A percentile compares a stretch with the other conserved stretches of the same genome.
These are phyloP conservation scores for Paecilomyces niveus DNA, from an alignment of 2,329 filamentous ascomycete genomes.

Conservation along the genomic window DNA sequence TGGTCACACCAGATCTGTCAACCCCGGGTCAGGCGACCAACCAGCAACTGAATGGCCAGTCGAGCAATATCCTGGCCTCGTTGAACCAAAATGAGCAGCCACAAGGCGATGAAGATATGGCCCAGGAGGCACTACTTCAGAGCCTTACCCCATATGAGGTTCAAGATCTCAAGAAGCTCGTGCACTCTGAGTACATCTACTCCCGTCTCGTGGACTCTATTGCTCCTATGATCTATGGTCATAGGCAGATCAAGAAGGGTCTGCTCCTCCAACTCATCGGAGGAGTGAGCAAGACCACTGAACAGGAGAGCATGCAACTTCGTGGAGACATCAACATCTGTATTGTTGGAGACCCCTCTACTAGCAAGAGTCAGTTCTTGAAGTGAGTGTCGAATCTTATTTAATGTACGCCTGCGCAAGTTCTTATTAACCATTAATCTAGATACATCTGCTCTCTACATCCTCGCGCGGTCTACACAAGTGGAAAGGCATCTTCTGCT, in stretches of 20 bases:
- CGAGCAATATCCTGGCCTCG: slow-evolving; percentile 76
- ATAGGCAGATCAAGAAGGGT: slow-evolving; percentile 96
- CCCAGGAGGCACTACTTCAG: slow-evolving; percentile 77
- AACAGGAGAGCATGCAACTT: slow-evolving; percentile 81
- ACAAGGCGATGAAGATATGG: slow-evolving; percentile 73
- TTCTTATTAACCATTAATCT: slow-evolving; percentile 2
- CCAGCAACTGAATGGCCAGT: slow-evolving; percentile 62
- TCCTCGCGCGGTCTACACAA: slow-evolving; percentile 95
- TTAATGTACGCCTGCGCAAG: not conserved
- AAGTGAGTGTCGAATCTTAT: slow-evolving; percentile 47
- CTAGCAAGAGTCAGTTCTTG: slow-evolving; percentile 94
- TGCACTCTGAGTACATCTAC: slow-evolving; percentile 94
- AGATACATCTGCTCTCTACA: slow-evolving; percentile 90
- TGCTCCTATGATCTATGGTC: slow-evolving; percentile 94
- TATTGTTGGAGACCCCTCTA: slow-evolving; percentile 93
- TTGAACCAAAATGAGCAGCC: slow-evolving; percentile 65
- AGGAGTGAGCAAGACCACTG: slow-evolving; percentile 86
- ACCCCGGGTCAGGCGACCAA: slow-evolving; percentile 68
- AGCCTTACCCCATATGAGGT: slow-evolving; percentile 84
- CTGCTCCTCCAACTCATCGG: slow-evolving; percentile 89
- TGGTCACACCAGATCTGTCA: slow-evolving; percentile 84
- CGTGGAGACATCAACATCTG: slow-evolving; percentile 98
- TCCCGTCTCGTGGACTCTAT: slow-evolving; percentile 86
- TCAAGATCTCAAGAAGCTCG: slow-evolving; percentile 83
- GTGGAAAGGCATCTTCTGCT: slow-evolving; percentile 92